Percentiles rank a stretch among this genome's conserved stretches.
Conservation (phyloP, 2,329 filamentous ascomycete species). For the Leptographium lundbergii region DNA sequence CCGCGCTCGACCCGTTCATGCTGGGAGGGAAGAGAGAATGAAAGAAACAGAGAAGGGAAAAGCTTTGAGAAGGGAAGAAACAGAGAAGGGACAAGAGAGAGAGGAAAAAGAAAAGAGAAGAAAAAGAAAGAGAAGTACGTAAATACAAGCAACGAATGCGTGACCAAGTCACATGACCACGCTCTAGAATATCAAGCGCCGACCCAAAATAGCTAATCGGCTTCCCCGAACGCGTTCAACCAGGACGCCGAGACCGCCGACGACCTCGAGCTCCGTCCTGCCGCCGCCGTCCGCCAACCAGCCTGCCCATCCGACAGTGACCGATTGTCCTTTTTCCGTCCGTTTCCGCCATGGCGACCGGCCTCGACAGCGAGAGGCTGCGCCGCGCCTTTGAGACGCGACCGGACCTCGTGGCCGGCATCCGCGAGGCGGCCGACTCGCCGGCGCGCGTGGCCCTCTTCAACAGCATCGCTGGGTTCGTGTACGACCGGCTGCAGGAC, state of each 20-base stretch:
- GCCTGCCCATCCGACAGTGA: background rate
- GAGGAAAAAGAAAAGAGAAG: background rate
- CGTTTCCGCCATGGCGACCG: slow-evolving; percentile 9
- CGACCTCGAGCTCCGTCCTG: too few relatives aligned
- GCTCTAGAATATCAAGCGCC: too few relatives aligned
- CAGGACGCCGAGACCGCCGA: too few relatives aligned
- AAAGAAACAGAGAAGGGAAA: too few relatives aligned
- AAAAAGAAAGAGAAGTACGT: background rate
- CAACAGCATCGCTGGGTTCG: slow-evolving; percentile 40
- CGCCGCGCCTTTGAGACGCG: slow-evolving; percentile 39
- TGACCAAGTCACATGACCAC: too few relatives aligned
- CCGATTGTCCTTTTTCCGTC: background rate
- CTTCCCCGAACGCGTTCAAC: too few relatives aligned
- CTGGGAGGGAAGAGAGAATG: too few relatives aligned
- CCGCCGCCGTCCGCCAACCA: background rate
- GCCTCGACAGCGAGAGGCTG: slow-evolving; percentile 37
- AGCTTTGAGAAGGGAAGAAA: background rate
- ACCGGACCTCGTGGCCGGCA: slow-evolving; percentile 42
- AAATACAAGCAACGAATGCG: too few relatives aligned
- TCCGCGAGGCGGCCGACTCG: slow-evolving; percentile 40
- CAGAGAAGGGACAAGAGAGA: background rate
- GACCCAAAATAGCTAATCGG: slow-evolving; percentile 17
- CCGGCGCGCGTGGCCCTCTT: slow-evolving; percentile 38
- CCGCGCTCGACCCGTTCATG: slow-evolving; percentile 71
- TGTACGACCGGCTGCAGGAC: slow-evolving; percentile 28